A percentile compares a stretch with the other conserved stretches of the same genome.
phyloP scores from a whole-genome alignment of 208 protist species.

The Acanthamoeba castellanii region DNA sequence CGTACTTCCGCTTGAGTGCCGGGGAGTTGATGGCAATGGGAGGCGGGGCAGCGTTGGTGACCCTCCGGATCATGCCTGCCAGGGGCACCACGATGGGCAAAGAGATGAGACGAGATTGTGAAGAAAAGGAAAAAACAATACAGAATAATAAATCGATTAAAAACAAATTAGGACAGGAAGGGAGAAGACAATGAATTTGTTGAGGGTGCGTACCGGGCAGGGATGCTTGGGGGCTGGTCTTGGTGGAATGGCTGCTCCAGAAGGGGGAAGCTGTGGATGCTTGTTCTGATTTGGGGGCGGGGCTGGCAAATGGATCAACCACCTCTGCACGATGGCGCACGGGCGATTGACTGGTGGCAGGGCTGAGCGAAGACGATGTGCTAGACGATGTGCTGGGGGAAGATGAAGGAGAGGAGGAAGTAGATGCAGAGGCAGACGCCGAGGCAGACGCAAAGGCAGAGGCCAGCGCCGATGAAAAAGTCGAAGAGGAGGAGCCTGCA shows the following conservation, averaged over 20 bases:
- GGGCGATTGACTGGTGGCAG: background rate
- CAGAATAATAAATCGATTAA: background rate
- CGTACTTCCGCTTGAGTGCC: background rate
- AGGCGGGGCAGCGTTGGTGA: background rate
- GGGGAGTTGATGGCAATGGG: slow-evolving; percentile 38
- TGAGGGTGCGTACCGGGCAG: background rate
- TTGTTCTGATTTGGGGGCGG: background rate
- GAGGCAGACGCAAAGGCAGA: slow-evolving; percentile 10
- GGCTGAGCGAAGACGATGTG: background rate
- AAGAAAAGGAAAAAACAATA: slow-evolving; percentile 12
- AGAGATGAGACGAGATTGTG: background rate
- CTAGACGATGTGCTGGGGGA: background rate
- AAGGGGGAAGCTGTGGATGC: background rate
- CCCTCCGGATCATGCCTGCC: slow-evolving; percentile 21
- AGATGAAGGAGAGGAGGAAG: slow-evolving; percentile 13
- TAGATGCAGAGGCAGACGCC: background rate
- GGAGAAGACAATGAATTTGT: background rate
- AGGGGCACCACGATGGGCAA: background rate
- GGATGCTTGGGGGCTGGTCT: background rate
- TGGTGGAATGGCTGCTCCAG: background rate
- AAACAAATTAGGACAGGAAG: background rate
- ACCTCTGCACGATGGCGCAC: background rate
- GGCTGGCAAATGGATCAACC: background rate
- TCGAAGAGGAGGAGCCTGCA: background rate
- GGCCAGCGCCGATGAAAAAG: background rate